Conservation (phyloP, 192 early-diverging fungal species). For the Rhizophagus clarus region DNA sequence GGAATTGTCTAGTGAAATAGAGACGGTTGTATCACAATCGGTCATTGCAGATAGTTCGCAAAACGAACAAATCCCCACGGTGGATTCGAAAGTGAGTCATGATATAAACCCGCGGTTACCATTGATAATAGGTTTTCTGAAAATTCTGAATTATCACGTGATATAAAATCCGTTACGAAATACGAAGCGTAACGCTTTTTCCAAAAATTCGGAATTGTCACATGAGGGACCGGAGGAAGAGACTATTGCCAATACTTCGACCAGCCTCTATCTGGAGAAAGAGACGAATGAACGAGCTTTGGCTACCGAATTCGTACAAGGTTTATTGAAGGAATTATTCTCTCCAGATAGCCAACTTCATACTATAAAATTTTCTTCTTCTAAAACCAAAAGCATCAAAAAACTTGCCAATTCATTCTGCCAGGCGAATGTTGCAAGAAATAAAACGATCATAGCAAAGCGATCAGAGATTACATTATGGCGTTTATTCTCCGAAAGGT, state of each 20-base stretch:
- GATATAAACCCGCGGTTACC: neutral
- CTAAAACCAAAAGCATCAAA: slow-evolving; percentile 4
- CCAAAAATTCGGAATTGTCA: neutral
- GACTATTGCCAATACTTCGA: too few species aligned
- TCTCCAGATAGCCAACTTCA: neutral
- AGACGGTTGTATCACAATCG: neutral
- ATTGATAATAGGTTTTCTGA: neutral
- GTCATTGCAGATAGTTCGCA: neutral
- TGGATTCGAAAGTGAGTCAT: neutral
- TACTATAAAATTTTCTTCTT: slow-evolving; percentile 6
- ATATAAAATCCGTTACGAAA: neutral
- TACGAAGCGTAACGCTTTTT: too few species aligned
- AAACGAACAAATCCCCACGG: too few species aligned
- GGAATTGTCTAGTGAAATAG: neutral
- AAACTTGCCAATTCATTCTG: slow-evolving; percentile 24
- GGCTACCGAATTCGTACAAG: slow-evolving; percentile 24
- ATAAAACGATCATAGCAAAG: slow-evolving; percentile 11
- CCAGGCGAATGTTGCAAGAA: slow-evolving; percentile 6
- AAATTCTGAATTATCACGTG: neutral
- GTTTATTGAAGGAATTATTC: slow-evolving; percentile 10
- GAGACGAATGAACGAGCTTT: neutral
- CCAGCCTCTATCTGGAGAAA: too few species aligned
- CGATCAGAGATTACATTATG: slow-evolving; percentile 1
- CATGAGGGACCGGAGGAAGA: too few species aligned
- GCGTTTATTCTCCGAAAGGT: slow-evolving; percentile 9